phyloP scores from a whole-genome alignment of 2,329 filamentous ascomycete species.

The Monilinia fructigena region DNA sequence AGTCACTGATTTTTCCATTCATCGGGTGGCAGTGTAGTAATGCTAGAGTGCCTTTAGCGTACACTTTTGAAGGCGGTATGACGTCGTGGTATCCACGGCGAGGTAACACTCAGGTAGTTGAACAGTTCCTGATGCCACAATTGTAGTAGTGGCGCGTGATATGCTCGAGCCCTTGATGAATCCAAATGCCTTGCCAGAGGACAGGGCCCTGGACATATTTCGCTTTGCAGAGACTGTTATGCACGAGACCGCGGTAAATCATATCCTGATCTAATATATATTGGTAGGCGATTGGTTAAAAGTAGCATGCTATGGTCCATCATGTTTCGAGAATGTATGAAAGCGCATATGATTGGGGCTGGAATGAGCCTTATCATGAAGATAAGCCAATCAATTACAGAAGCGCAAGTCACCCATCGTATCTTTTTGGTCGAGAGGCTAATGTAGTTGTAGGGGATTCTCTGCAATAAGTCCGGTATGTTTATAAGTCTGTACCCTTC shows the following conservation, averaged over 20 bases:
- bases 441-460: background rate
- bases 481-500: background rate
- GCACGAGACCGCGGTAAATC: constrained; percentile 10
- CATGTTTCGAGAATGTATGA: background rate
- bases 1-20: background rate
- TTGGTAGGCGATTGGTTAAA: background rate
- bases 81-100: background rate
- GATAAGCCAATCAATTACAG: constrained; percentile 10
- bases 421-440: background rate
- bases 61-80: background rate
- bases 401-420: background rate
- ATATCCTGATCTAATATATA: background rate
- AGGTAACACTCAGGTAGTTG: background rate
- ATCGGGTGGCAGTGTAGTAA: background rate
- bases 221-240: constrained; percentile 3
- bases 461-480: constrained; percentile 8
- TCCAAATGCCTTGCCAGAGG: constrained; percentile 7
- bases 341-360: background rate
- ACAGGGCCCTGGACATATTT: constrained; percentile 11
- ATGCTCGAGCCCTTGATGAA: constrained; percentile 11
- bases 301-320: constrained; percentile 1
- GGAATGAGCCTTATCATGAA: background rate
- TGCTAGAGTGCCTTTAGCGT: background rate
- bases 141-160: constrained; percentile 5
- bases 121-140: background rate